Conservation (phyloP, 176 grass and related monocot genomes). For the Oropetium thomaeum region DNA sequence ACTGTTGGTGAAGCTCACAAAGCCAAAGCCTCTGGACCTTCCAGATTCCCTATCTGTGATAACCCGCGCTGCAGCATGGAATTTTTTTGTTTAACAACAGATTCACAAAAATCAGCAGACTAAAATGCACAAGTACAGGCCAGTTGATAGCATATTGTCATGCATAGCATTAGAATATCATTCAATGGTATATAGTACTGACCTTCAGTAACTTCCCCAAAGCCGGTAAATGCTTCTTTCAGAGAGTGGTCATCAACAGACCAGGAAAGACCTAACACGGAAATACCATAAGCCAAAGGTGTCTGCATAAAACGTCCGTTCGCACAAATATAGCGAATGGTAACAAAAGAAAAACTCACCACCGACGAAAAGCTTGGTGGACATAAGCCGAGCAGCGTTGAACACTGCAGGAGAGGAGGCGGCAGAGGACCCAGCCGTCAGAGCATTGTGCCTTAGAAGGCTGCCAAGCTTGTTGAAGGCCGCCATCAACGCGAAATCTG, state of each 20-base stretch:
- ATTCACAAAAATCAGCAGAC: background rate
- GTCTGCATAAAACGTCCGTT: background rate
- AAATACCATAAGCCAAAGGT: background rate
- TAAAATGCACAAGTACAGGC: background rate
- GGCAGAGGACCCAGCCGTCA: constrained; percentile 17
- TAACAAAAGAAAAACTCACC: constrained; percentile 43
- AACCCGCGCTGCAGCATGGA: constrained; percentile 52
- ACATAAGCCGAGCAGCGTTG: constrained; percentile 59
- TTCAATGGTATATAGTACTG: background rate
- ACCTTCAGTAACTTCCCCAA: constrained; percentile 81
- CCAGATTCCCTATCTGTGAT: constrained; percentile 65
- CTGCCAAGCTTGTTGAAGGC: constrained; percentile 68
- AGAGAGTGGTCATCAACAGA: constrained; percentile 44
- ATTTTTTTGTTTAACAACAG: background rate
- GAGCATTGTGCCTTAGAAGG: constrained; percentile 54
- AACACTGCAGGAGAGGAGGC: constrained; percentile 45
- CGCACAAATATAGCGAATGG: background rate
- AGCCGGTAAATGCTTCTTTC: constrained; percentile 49
- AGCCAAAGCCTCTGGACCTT: constrained; percentile 92
- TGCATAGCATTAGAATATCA: background rate
- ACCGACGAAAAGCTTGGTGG: constrained; percentile 72
- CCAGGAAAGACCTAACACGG: constrained; percentile 58
- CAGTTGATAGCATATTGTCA: background rate
- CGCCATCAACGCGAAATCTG: constrained; percentile 56
- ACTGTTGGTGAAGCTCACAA: constrained; percentile 42